A percentile compares a stretch with the other conserved stretches of the same genome.
These are phyloP conservation scores for Kazachstania psychrophila DNA, from an alignment of 805 yeast species.

Conservation along the genomic window DNA sequence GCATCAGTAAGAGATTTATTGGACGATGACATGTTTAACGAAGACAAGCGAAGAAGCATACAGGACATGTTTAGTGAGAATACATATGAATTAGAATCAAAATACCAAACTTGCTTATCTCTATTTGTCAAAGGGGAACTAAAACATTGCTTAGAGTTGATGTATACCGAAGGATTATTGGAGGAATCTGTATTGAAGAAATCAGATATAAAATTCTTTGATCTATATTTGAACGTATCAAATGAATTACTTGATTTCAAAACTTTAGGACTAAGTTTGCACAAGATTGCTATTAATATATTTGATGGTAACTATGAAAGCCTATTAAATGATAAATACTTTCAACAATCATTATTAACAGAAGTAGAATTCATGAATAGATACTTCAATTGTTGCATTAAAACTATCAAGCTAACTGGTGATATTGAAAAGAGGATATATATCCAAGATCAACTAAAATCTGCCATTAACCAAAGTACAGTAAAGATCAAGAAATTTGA, in stretches of 20 bases:
- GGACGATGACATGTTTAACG: slow-evolving; percentile 13
- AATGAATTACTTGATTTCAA: slow-evolving; percentile 8
- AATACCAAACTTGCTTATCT: slow-evolving; percentile 13
- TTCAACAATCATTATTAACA: not conserved
- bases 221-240: slow-evolving; percentile 15
- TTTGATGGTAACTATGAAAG: slow-evolving; percentile 1
- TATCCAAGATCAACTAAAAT: slow-evolving; percentile 1
- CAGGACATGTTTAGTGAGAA: not conserved
- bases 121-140: slow-evolving; percentile 18
- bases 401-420: not conserved
- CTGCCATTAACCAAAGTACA: not conserved
- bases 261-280: slow-evolving; percentile 9
- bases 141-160: slow-evolving; percentile 15
- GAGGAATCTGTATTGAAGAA: slow-evolving; percentile 3
- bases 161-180: slow-evolving; percentile 14
- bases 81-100: slow-evolving; percentile 1
- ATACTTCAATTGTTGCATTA: slow-evolving; percentile 3
- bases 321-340: not conserved
- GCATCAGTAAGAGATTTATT: slow-evolving; percentile 15
- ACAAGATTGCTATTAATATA: not conserved
- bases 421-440: not conserved
- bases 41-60: not conserved
- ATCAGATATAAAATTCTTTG: slow-evolving; percentile 5
- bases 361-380: slow-evolving; percentile 2
- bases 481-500: not conserved